Conservation (phyloP, 1,139 yeast genomes). For the Taphrina flavorubra region DNA sequence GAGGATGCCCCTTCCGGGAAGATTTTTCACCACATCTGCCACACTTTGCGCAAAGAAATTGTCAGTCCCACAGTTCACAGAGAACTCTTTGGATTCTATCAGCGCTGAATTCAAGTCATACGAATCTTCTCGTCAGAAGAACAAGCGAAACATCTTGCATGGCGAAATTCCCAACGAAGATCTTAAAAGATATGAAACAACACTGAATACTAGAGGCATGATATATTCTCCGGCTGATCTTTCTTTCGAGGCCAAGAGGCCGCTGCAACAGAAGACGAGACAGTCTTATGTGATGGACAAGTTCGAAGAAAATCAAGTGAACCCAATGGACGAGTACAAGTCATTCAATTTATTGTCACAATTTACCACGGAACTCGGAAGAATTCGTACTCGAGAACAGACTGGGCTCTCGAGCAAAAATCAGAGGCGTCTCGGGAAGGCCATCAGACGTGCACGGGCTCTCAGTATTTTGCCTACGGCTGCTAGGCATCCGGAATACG, state of each 20-base stretch:
- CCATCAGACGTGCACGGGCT: conserved; percentile 63
- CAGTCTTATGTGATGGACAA: conserved; percentile 9
- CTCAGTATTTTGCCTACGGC: conserved; percentile 67
- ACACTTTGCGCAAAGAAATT: background rate
- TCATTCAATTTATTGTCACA: conserved; percentile 30
- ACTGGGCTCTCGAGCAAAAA: conserved; percentile 42
- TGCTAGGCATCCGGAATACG: conserved; percentile 26
- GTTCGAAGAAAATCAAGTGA: conserved; percentile 14
- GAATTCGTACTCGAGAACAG: conserved; percentile 42
- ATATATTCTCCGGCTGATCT: conserved; percentile 27
- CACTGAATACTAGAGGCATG: conserved; percentile 6
- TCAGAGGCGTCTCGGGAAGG: conserved; percentile 33
- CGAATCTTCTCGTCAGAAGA: background rate
- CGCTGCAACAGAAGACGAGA: conserved; percentile 16
- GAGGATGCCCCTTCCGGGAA: background rate
- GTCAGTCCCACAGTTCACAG: background rate
- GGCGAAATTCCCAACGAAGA: conserved; percentile 20
- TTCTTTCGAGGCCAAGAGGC: conserved; percentile 35
- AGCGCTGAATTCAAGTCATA: background rate
- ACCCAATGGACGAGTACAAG: conserved; percentile 37
- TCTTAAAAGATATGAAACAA: conserved; percentile 20
- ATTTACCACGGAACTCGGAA: conserved; percentile 43
- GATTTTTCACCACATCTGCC: background rate
- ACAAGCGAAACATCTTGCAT: background rate
- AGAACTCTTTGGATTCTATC: background rate